Evolutionary conservation across 208 protist genomes (phyloP).

Genomic region (Vickermania spadyakhi): DNA sequence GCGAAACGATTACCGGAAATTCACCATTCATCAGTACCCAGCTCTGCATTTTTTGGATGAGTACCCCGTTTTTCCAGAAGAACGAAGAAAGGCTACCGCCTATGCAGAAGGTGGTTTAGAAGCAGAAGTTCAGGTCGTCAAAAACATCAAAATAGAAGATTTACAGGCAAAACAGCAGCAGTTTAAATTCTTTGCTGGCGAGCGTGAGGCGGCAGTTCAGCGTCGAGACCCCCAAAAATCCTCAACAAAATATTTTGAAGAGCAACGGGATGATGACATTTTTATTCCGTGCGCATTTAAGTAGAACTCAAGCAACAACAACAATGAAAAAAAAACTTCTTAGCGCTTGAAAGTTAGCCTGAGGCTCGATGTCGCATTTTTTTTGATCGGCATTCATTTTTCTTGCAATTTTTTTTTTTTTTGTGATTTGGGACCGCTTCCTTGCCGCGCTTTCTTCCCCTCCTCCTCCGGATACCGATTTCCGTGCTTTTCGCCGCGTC

Average conservation of each 20-base stretch:
- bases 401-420: too few species aligned
- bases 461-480: too few species aligned
- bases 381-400: too few species aligned
- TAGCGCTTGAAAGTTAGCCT: too few species aligned
- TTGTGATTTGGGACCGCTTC: too few species aligned
- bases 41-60: conserved; percentile 65
- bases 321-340: too few species aligned
- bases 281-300: too few species aligned
- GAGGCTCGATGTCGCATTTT: too few species aligned
- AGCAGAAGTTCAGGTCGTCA: conserved; percentile 18
- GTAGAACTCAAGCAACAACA: too few species aligned
- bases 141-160: background rate
- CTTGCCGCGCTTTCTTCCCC: too few species aligned
- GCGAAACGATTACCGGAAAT: conserved; percentile 73
- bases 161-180: conserved; percentile 18
- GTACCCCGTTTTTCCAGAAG: conserved; percentile 51
- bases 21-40: conserved; percentile 38
- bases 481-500: too few species aligned
- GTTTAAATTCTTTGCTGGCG: conserved; percentile 26
- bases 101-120: conserved; percentile 35
- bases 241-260: conserved; percentile 4
- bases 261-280: conserved; percentile 9
- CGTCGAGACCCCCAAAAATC: background rate
- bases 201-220: conserved; percentile 6
- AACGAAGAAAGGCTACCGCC: conserved; percentile 60